These are phyloP conservation scores for Xylariales sp. DNA, from an alignment of 2,329 filamentous ascomycete species.

Conservation along the genomic window DNA sequence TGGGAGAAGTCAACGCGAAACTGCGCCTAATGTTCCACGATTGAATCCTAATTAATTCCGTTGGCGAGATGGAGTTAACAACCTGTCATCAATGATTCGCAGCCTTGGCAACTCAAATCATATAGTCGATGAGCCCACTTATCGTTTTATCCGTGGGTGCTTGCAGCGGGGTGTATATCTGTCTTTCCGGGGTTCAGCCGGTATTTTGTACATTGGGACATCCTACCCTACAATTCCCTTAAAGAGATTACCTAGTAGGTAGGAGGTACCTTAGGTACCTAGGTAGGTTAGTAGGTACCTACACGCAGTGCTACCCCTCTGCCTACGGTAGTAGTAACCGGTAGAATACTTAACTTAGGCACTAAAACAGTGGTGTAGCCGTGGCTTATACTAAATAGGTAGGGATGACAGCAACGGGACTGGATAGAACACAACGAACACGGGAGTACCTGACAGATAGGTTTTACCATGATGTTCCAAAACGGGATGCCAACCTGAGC, in stretches of 20 bases:
- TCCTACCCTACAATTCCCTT: no score
- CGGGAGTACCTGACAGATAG: slow-evolving; percentile 21
- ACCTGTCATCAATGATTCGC: slow-evolving; percentile 45
- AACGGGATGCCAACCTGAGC: no score
- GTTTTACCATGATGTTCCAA: no score
- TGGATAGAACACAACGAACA: slow-evolving; percentile 1
- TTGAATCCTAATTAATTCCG: not conserved
- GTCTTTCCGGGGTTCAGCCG: slow-evolving; percentile 33
- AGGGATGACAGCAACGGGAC: not conserved
- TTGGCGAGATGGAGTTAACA: slow-evolving; percentile 39
- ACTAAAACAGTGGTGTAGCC: not conserved
- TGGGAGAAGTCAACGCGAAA: slow-evolving; percentile 14
- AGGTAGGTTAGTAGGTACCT: not conserved
- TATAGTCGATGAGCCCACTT: not conserved
- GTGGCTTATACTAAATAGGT: slow-evolving; percentile 5
- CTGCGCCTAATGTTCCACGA: slow-evolving; percentile 9
- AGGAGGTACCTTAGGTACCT: no score
- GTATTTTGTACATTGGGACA: no score
- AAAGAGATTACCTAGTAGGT: no score
- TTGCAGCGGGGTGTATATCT: slow-evolving; percentile 14
- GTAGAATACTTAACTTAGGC: no score
- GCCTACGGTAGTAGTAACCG: no score
- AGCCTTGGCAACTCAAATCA: slow-evolving; percentile 37
- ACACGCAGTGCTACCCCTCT: no score
- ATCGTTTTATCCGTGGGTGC: not conserved